Evolutionary conservation across 1,284 basidiomycete genomes (phyloP).

Genomic region (Termitomyces sp.): DNA sequence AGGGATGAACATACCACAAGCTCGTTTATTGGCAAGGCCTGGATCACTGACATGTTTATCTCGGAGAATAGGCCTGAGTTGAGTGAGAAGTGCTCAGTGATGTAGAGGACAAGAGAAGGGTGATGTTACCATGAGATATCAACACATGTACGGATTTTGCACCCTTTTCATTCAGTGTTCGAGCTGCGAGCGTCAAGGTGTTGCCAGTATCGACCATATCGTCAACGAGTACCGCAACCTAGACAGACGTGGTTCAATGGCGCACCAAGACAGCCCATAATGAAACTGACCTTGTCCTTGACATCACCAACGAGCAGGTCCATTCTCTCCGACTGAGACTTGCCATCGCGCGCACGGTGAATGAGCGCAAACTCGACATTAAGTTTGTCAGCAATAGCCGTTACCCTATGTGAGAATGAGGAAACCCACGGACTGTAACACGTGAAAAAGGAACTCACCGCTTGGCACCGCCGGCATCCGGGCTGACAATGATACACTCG

Average conservation of each 20-base stretch:
- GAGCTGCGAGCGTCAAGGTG: slow-evolving; percentile 83
- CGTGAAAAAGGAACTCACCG: slow-evolving; percentile 50
- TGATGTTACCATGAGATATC: slow-evolving; percentile 79
- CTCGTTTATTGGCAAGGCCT: slow-evolving; percentile 77
- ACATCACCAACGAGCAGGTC: slow-evolving; percentile 98
- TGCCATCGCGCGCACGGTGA: slow-evolving; percentile 81
- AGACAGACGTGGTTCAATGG: slow-evolving; percentile 1
- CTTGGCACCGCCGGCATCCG: slow-evolving; percentile 97
- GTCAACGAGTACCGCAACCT: slow-evolving; percentile 93
- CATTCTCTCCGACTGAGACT: slow-evolving; percentile 69
- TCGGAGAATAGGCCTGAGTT: slow-evolving; percentile 81
- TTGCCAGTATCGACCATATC: slow-evolving; percentile 98
- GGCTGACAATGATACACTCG: slow-evolving; percentile 90
- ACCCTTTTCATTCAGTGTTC: slow-evolving; percentile 83
- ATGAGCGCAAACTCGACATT: slow-evolving; percentile 97
- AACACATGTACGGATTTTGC: slow-evolving; percentile 87
- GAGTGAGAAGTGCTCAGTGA: slow-evolving; percentile 1
- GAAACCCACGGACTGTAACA: slow-evolving; percentile 4
- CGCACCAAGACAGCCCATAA: background rate
- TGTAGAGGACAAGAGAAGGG: slow-evolving; percentile 1
- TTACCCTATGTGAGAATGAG: slow-evolving; percentile 11
- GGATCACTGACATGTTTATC: slow-evolving; percentile 72
- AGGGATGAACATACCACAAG: slow-evolving; percentile 71
- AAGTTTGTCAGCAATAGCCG: slow-evolving; percentile 74
- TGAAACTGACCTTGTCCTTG: slow-evolving; percentile 66